Conservation (phyloP, 306 rosid genomes). For the Dalbergia oliveri region DNA sequence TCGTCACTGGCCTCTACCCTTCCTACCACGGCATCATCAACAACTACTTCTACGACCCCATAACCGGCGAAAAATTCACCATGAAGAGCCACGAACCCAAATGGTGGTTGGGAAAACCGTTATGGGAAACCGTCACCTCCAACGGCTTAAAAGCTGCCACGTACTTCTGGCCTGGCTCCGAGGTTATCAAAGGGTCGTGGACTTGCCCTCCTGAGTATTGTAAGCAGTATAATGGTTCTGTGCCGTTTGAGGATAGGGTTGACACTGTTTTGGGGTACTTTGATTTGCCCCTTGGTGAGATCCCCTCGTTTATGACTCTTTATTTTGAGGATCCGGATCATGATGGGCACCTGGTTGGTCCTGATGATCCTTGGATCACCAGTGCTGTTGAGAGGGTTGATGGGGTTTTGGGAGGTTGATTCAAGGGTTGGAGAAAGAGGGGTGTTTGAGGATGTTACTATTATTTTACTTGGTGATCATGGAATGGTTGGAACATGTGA, state of each 20-base stretch:
- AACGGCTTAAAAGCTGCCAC: slow-evolving; percentile 74
- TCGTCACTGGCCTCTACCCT: slow-evolving; percentile 95
- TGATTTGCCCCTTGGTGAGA: slow-evolving; percentile 69
- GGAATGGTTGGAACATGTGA: slow-evolving; percentile 98
- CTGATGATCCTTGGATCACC: slow-evolving; percentile 83
- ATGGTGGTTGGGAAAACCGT: slow-evolving; percentile 94
- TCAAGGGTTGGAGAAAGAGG: slow-evolving; percentile 76
- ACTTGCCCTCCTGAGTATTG: slow-evolving; percentile 65
- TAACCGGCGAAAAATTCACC: slow-evolving; percentile 62
- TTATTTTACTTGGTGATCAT: slow-evolving; percentile 93
- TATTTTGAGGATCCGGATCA: slow-evolving; percentile 99
- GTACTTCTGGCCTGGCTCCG: slow-evolving; percentile 95
- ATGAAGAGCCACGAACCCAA: slow-evolving; percentile 76
- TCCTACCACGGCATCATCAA: slow-evolving; percentile 86
- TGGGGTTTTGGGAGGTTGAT: slow-evolving; percentile 71
- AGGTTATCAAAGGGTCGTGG: slow-evolving; percentile 93
- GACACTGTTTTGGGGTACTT: slow-evolving; percentile 68
- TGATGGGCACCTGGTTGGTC: slow-evolving; percentile 90
- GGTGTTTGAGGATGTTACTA: slow-evolving; percentile 74
- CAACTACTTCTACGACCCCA: slow-evolving; percentile 74
- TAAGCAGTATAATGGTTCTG: slow-evolving; percentile 67
- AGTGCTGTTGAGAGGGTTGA: slow-evolving; percentile 77
- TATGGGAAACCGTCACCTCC: slow-evolving; percentile 80
- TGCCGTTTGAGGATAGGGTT: slow-evolving; percentile 80
- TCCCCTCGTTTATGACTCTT: slow-evolving; percentile 76